A percentile compares a stretch with the other conserved stretches of the same genome.
phyloP scores from a whole-genome alignment of 176 grass and related monocot species.

The Bonia amplexicaulis region DNA sequence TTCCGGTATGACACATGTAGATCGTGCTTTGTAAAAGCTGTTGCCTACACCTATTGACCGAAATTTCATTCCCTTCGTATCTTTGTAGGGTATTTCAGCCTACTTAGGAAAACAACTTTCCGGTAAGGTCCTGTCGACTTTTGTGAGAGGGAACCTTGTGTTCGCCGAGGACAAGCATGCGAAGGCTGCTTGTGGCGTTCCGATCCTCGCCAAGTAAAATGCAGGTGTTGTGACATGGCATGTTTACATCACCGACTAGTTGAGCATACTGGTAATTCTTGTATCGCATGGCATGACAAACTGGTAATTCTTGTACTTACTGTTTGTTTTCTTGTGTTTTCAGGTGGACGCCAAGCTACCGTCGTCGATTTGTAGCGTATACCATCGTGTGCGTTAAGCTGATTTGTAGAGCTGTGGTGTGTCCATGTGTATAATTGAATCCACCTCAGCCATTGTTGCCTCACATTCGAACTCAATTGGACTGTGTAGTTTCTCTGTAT shows the following conservation, averaged over 20 bases:
- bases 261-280: not conserved
- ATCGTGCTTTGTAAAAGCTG: not conserved
- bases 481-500: not conserved
- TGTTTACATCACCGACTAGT: not conserved
- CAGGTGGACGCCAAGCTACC: not conserved
- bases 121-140: constrained; percentile 74
- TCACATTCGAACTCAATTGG: not conserved
- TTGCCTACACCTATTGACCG: not conserved
- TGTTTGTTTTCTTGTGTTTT: not conserved
- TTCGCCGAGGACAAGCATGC: constrained; percentile 72
- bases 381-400: constrained; percentile 12
- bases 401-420: not conserved
- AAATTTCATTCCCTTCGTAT: not conserved
- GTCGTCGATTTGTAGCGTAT: constrained; percentile 10
- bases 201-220: constrained; percentile 60
- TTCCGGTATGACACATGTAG: not conserved
- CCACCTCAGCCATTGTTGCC: not conserved
- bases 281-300: not conserved
- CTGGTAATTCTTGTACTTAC: not conserved
- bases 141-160: constrained; percentile 88
- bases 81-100: constrained; percentile 59
- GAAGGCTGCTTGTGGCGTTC: constrained; percentile 57
- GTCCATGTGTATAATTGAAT: constrained; percentile 5
- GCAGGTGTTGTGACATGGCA: not conserved
- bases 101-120: constrained; percentile 65